Conservation (phyloP, 768 basidiomycete genomes). For the Lactifluus volemus region DNA sequence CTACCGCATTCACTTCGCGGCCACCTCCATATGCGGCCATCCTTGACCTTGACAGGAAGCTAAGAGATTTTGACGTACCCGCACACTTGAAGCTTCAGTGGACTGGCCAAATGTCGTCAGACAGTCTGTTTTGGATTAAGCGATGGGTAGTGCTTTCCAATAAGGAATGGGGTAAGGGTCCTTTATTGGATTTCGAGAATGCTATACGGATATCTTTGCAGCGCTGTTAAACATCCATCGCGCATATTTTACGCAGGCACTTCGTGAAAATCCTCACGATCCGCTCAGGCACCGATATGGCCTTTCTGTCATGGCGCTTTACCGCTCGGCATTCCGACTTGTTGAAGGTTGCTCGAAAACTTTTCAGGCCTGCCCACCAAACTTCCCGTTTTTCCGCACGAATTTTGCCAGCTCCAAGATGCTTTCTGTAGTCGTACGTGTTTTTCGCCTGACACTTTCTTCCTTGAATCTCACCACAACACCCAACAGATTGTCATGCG, state of each 20-base stretch:
- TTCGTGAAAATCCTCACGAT: constrained; percentile 51
- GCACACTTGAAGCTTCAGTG: constrained; percentile 32
- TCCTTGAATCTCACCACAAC: neutral
- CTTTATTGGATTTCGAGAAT: constrained; percentile 14
- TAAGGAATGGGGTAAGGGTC: constrained; percentile 26
- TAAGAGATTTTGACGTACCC: constrained; percentile 54
- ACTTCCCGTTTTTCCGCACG: constrained; percentile 35
- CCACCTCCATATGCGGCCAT: constrained; percentile 43
- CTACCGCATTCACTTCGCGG: constrained; percentile 29
- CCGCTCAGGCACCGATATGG: constrained; percentile 53
- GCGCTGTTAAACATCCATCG: constrained; percentile 59
- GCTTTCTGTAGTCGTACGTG: constrained; percentile 53
- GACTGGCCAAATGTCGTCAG: constrained; percentile 5
- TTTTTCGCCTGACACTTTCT: neutral
- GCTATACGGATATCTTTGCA: constrained; percentile 19
- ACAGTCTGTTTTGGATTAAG: constrained; percentile 6
- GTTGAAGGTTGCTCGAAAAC: constrained; percentile 41
- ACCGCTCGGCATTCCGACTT: constrained; percentile 63
- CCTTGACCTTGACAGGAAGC: constrained; percentile 48
- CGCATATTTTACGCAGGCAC: constrained; percentile 56
- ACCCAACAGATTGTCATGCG: constrained; percentile 36
- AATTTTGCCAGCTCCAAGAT: constrained; percentile 57
- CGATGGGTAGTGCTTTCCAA: constrained; percentile 20
- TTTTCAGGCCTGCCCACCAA: constrained; percentile 31
- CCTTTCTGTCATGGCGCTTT: constrained; percentile 63